Evolutionary conservation across 1,284 basidiomycete genomes (phyloP).

Genomic region (Malassezia caprae): DNA sequence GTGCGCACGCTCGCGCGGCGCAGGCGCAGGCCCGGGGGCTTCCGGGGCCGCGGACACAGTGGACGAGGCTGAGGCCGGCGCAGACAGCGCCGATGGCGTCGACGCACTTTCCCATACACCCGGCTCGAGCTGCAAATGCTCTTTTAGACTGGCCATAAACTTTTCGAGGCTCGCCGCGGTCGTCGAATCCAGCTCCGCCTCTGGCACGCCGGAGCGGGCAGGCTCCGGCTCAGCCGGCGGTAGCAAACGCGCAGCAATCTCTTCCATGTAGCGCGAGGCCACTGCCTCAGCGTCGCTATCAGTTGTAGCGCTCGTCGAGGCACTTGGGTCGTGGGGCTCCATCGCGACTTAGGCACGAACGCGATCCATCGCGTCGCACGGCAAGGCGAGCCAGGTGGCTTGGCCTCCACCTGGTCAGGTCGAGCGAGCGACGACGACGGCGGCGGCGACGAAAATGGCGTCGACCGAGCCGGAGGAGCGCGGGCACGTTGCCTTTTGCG

Average conservation of each 20-base stretch:
- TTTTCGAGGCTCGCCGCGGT: constrained; percentile 29
- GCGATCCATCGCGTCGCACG: constrained; percentile 1
- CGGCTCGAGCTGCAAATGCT: constrained; percentile 10
- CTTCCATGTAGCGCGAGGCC: constrained; percentile 10
- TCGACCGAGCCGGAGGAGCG: neutral
- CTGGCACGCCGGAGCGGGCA: neutral
- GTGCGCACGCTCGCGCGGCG: constrained; percentile 3
- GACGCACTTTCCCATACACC: constrained; percentile 8
- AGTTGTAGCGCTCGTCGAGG: neutral
- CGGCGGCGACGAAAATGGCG: neutral
- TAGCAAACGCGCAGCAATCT: constrained; percentile 8
- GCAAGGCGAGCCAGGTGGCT: neutral
- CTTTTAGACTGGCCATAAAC: constrained; percentile 32
- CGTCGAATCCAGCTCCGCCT: constrained; percentile 19
- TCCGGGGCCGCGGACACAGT: neutral
- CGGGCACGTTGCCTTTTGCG: constrained; percentile 63
- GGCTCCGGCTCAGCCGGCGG: neutral
- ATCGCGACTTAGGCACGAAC: neutral
- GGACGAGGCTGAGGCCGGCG: neutral
- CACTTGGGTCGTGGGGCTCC: neutral
- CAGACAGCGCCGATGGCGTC: neutral
- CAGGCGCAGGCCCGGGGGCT: neutral
- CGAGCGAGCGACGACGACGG: neutral
- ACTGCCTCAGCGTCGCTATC: constrained; percentile 5
- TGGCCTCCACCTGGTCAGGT: neutral